Base-by-base conservation (phyloP, 2,329 filamentous ascomycete species). In the Torrubiellomyces zombiae region DNA sequence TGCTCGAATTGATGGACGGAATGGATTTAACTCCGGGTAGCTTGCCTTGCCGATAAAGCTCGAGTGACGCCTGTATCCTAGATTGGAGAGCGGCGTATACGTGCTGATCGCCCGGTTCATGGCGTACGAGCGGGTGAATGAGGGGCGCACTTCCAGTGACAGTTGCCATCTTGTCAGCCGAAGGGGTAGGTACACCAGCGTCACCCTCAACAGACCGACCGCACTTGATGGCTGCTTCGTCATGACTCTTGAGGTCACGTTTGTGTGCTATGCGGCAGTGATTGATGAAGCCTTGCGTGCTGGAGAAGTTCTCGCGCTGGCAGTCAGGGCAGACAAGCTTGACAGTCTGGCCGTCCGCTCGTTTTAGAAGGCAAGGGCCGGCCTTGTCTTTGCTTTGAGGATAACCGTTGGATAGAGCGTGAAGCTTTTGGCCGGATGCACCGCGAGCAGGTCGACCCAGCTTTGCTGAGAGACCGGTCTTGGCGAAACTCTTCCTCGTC, bases 221-320 rank as follows among this genome's bases (percentile, higher is more conserved):
- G 38, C 82, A 91, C 31, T 79, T 77, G 28, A 85, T 65, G 17
- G 86, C 89, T 33, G 89, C 89, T 42, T 85, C 81, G 48, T 95
- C 86, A 43, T 98, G 89, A 39, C 82, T 94, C 54, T 92, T 86
- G 59, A 85, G 95, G 35, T 91, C 83, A 30, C 81, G 68, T 45
- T 77, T 79, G 53, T 98, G 89, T 14, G 85, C 83, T 40, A 98
- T 95, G 29, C 89, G 82, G 47, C 86, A 95, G 47, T 98, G 89
- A 45, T 98, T 98, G 56, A 98, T 89, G 53, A 95, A 95, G n/a
- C 89, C 89, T 50, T 95, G 89, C 0, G 85, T 91, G 55, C 85
- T 95, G 28, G 78, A 85, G 44, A 95, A 95, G 48, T 94, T 81
- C 47, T 82, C 80, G 34, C 86, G 68, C 24, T 82, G 66, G 51